These are phyloP conservation scores for Hirsutella rhossiliensis DNA, from an alignment of 2,329 filamentous ascomycete genomes.

Conservation along the genomic window DNA sequence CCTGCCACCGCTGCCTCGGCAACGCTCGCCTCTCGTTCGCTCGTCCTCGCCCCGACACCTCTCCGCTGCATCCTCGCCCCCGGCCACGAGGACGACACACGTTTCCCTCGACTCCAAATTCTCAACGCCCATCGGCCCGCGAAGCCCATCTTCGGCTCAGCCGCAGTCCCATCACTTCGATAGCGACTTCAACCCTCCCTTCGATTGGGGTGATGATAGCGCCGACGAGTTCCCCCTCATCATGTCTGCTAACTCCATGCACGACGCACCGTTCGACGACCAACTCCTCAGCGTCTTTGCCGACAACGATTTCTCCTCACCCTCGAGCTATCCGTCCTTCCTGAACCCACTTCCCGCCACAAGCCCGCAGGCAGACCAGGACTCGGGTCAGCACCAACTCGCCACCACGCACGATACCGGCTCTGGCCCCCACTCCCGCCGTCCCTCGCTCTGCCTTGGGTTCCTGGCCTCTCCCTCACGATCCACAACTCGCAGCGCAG, in stretches of 20 bases:
- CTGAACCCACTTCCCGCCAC: conserved; percentile 1
- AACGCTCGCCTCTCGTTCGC: background rate
- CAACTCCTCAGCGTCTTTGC: conserved; percentile 13
- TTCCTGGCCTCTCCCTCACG: conserved; percentile 8
- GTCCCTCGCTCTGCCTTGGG: background rate
- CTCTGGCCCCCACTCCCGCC: background rate
- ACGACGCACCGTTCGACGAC: conserved; percentile 7
- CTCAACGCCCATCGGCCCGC: background rate
- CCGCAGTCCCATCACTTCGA: background rate
- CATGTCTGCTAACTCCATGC: background rate
- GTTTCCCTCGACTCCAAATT: background rate
- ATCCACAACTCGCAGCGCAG: conserved; percentile 9
- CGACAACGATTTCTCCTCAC: conserved; percentile 21
- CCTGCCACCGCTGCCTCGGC: background rate
- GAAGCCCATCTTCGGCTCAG: background rate
- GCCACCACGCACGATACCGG: conserved; percentile 2
- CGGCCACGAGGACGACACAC: background rate
- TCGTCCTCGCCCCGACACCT: background rate
- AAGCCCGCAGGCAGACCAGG: conserved; percentile 2
- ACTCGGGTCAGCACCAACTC: conserved; percentile 2
- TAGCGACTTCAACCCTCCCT: background rate
- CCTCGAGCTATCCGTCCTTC: conserved; percentile 22
- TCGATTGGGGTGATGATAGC: conserved; percentile 2
- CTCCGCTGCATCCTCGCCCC: background rate
- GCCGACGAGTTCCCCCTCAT: background rate